phyloP scores from a whole-genome alignment of 192 early-diverging fungal species.

The Gigaspora rosea region DNA sequence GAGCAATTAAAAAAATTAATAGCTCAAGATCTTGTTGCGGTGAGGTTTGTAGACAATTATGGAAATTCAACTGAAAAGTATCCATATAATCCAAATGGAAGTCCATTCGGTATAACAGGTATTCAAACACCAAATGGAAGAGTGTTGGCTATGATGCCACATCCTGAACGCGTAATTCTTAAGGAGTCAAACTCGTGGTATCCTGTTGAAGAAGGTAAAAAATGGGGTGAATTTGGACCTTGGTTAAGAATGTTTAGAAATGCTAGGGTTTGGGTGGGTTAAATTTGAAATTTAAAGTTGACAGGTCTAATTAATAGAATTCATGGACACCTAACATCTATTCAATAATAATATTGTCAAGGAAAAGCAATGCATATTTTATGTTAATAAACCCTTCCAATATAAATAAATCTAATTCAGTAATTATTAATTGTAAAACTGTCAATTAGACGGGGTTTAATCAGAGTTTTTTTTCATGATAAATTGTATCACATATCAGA shows the following conservation, averaged over 20 bases:
- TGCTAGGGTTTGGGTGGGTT: slow-evolving; percentile 82
- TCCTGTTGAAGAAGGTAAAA: slow-evolving; percentile 49
- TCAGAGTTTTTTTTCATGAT: too few relatives aligned
- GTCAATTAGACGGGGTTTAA: too few relatives aligned
- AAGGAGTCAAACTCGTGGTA: slow-evolving; percentile 90
- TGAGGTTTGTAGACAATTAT: slow-evolving; percentile 85
- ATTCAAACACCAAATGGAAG: slow-evolving; percentile 84
- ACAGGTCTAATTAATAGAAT: too few relatives aligned
- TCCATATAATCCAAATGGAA: slow-evolving; percentile 98
- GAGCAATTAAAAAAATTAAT: slow-evolving; percentile 49
- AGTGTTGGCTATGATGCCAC: slow-evolving; percentile 96
- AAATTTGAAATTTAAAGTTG: too few relatives aligned
- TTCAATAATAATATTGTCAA: too few relatives aligned
- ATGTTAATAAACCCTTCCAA: too few relatives aligned
- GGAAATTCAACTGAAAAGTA: slow-evolving; percentile 78
- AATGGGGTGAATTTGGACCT: slow-evolving; percentile 74
- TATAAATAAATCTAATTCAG: too few relatives aligned
- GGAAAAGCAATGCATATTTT: too few relatives aligned
- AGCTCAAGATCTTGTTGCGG: slow-evolving; percentile 58
- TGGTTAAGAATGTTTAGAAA: slow-evolving; percentile 96
- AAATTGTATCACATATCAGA: too few relatives aligned
- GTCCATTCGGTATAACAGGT: slow-evolving; percentile 83
- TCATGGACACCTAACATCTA: too few relatives aligned
- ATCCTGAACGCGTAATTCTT: slow-evolving; percentile 92
- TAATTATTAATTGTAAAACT: too few relatives aligned